These are phyloP conservation scores for Oryza meridionalis DNA, from an alignment of 176 grass and related monocot species.

Conservation along the genomic window DNA sequence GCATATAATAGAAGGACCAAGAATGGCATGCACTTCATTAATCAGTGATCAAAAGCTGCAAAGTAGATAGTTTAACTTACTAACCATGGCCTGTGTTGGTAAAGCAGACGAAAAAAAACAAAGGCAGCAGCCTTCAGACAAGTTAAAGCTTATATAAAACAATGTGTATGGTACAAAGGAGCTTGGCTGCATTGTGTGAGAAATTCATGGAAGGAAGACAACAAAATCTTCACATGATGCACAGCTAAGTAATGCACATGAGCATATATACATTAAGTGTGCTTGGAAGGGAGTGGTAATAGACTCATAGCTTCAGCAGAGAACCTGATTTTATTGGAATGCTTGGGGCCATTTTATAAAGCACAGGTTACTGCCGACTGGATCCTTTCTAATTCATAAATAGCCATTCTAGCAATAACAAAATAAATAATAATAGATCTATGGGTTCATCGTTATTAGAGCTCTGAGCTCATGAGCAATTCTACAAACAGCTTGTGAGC, in stretches of 20 bases:
- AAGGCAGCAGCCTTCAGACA: neutral
- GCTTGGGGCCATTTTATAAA: neutral
- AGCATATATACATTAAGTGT: neutral
- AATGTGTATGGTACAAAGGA: neutral
- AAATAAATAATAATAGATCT: neutral
- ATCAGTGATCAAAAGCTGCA: neutral
- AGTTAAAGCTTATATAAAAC: neutral
- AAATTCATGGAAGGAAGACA: neutral
- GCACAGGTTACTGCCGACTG: neutral
- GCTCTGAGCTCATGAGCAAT: conserved; percentile 14
- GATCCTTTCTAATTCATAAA: neutral
- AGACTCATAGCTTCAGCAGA: neutral
- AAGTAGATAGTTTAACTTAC: neutral
- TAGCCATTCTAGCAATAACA: neutral
- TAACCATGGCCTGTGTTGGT: neutral
- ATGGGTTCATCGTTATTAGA: neutral
- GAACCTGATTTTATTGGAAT: neutral
- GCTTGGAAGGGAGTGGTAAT: neutral
- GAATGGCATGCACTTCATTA: neutral
- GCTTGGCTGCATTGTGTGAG: neutral
- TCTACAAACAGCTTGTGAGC: conserved; percentile 21
- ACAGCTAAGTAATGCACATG: neutral
- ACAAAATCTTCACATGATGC: neutral
- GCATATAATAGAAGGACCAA: neutral
- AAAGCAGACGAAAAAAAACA: neutral